These are phyloP conservation scores for Picea mariana DNA, from an alignment of 83 land plant species.

Conservation along the genomic window DNA sequence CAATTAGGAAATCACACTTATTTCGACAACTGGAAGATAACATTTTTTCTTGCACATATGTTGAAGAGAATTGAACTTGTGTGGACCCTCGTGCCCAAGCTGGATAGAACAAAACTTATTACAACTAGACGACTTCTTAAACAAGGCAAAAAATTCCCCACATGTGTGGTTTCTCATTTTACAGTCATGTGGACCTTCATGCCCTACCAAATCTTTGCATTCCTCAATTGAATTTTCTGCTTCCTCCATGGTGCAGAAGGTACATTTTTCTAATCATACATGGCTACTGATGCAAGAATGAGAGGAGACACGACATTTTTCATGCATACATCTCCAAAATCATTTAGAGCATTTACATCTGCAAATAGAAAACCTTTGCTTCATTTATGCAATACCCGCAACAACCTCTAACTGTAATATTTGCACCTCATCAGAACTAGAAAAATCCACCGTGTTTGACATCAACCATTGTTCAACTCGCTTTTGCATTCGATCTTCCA, in stretches of 20 bases:
- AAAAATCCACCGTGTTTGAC: conserved; percentile 19
- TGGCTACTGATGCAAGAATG: conserved; percentile 38
- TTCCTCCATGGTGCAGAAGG: background rate
- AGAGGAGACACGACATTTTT: no score
- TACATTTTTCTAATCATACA: conserved; percentile 2
- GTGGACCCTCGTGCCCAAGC: conserved; percentile 25
- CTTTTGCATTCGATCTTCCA: conserved; percentile 21
- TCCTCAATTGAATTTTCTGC: background rate
- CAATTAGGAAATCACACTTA: conserved; percentile 20
- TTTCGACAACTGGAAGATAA: conserved; percentile 28
- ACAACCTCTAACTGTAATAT: conserved; percentile 20
- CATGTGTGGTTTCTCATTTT: conserved; percentile 30
- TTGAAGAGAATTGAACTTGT: conserved; percentile 33
- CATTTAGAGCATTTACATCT: conserved; percentile 24
- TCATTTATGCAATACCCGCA: conserved; percentile 18
- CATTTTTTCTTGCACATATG: conserved; percentile 11
- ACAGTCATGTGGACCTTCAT: conserved; percentile 38
- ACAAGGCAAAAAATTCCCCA: background rate
- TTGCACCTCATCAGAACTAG: conserved; percentile 27
- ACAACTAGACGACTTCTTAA: conserved; percentile 23
- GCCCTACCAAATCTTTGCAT: conserved; percentile 36
- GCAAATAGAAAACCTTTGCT: conserved; percentile 20
- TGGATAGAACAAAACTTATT: conserved; percentile 18
- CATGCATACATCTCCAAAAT: conserved; percentile 24
- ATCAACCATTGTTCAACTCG: conserved; percentile 25